Percentiles rank a stretch among this genome's conserved stretches.
phyloP scores from a whole-genome alignment of 2,329 filamentous ascomycete species.

The Monosporascus sp. region DNA sequence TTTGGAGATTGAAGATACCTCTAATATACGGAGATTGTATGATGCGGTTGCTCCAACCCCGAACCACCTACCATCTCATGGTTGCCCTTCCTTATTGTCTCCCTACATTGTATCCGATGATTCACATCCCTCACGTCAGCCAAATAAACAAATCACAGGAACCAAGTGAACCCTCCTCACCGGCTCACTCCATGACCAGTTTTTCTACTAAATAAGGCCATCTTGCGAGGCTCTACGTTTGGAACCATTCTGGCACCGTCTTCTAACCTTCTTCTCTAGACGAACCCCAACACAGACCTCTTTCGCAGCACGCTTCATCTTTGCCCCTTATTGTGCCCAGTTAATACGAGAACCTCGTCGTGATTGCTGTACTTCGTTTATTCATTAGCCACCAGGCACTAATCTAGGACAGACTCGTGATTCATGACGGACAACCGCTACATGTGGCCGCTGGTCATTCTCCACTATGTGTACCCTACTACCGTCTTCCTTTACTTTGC shows the following conservation, averaged over 20 bases:
- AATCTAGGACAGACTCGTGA: background rate
- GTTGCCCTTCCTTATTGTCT: too few relatives aligned
- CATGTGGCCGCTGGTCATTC: constrained; percentile 30
- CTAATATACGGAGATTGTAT: too few relatives aligned
- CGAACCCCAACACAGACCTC: background rate
- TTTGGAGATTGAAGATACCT: too few relatives aligned
- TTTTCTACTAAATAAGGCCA: too few relatives aligned
- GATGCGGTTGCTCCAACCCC: too few relatives aligned
- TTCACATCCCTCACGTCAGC: too few relatives aligned
- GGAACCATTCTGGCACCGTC: background rate
- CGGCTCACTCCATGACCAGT: too few relatives aligned
- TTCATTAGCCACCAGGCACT: background rate
- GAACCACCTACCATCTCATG: too few relatives aligned
- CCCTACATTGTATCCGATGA: too few relatives aligned
- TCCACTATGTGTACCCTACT: constrained; percentile 56
- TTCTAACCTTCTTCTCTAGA: background rate
- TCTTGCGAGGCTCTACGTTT: background rate
- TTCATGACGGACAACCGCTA: constrained; percentile 10
- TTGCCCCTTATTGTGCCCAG: background rate
- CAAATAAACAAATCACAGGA: too few relatives aligned
- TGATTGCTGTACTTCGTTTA: background rate
- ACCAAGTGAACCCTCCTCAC: too few relatives aligned
- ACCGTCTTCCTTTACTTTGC: constrained; percentile 53
- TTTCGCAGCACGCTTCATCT: background rate
- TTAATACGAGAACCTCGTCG: background rate